Evolutionary conservation across 2,329 filamentous ascomycete genomes (phyloP).

Genomic region (Lasiodiplodia sp.): DNA sequence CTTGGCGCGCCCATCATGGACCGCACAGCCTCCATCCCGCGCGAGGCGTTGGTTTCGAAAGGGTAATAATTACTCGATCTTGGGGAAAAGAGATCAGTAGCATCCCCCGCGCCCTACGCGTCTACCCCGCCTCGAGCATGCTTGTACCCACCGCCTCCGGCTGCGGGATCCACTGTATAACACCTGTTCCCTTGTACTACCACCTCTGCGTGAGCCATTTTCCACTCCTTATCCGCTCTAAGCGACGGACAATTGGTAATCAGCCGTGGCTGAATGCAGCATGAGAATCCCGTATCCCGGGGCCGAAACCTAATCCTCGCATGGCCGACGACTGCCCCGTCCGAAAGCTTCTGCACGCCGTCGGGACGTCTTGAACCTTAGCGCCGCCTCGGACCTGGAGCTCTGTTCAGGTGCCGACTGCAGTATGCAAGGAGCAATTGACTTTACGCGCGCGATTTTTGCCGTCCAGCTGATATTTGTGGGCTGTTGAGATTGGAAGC

Average conservation of each 20-base stretch:
- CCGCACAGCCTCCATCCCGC: constrained; percentile 7
- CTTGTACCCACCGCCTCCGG: background rate
- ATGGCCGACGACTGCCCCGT: background rate
- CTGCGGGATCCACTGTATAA: constrained; percentile 14
- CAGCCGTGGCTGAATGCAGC: constrained; percentile 14
- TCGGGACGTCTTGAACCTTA: background rate
- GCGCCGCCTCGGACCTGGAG: background rate
- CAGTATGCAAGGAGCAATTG: background rate
- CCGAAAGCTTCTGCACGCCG: background rate
- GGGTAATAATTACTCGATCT: constrained; percentile 25
- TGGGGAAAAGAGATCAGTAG: constrained; percentile 7
- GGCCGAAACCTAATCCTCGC: constrained; percentile 16
- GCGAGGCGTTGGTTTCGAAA: constrained; percentile 5
- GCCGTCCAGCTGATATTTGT: background rate
- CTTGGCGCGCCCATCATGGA: background rate
- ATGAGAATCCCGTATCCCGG: constrained; percentile 1
- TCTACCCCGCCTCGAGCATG: constrained; percentile 14
- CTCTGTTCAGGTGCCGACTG: background rate
- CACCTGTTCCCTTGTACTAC: constrained; percentile 3
- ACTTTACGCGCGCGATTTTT: background rate
- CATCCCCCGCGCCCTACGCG: background rate
- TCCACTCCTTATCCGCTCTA: constrained; percentile 1
- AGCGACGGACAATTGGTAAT: constrained; percentile 15
- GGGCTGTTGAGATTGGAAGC: background rate
- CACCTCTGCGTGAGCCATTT: background rate